phyloP scores from a whole-genome alignment of 2,329 filamentous ascomycete species.

The Pleurostoma richardsiae region DNA sequence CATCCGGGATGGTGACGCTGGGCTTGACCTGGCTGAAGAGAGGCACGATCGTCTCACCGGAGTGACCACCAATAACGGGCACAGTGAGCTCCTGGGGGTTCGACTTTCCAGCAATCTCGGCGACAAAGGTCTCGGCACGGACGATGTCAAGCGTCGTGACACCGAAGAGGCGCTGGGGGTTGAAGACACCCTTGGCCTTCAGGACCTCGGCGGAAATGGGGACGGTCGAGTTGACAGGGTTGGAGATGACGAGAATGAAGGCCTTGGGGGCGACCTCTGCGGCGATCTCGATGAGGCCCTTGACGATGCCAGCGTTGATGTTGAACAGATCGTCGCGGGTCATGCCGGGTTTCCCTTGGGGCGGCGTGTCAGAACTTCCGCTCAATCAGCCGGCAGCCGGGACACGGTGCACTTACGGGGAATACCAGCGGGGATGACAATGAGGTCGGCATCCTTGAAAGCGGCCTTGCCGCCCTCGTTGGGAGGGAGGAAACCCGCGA shows the following conservation, averaged over 20 bases:
- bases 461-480: slow-evolving; percentile 82
- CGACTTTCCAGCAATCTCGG: slow-evolving; percentile 66
- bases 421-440: slow-evolving; percentile 97
- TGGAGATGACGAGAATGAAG: slow-evolving; percentile 94
- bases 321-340: slow-evolving; percentile 96
- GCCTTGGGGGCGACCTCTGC: slow-evolving; percentile 89
- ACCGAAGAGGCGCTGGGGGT: slow-evolving; percentile 93
- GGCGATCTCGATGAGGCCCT: slow-evolving; percentile 82
- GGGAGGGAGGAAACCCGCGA: slow-evolving; percentile 81
- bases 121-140: slow-evolving; percentile 94
- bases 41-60: slow-evolving; percentile 95
- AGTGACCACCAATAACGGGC: slow-evolving; percentile 94
- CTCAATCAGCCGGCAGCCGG: too few species aligned
- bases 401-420: slow-evolving; percentile 62
- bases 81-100: slow-evolving; percentile 77
- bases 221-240: slow-evolving; percentile 98
- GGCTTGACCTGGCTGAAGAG: slow-evolving; percentile 91
- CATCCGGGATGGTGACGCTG: slow-evolving; percentile 71
- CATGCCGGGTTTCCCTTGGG: too few species aligned
- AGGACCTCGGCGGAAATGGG: slow-evolving; percentile 96
- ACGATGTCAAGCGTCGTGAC: slow-evolving; percentile 98
- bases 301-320: slow-evolving; percentile 98
- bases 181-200: slow-evolving; percentile 88
- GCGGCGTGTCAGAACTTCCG: too few species aligned
- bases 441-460: slow-evolving; percentile 88